phyloP scores from a whole-genome alignment of 352 stramenopile genomes.

The Phytophthora capsici region DNA sequence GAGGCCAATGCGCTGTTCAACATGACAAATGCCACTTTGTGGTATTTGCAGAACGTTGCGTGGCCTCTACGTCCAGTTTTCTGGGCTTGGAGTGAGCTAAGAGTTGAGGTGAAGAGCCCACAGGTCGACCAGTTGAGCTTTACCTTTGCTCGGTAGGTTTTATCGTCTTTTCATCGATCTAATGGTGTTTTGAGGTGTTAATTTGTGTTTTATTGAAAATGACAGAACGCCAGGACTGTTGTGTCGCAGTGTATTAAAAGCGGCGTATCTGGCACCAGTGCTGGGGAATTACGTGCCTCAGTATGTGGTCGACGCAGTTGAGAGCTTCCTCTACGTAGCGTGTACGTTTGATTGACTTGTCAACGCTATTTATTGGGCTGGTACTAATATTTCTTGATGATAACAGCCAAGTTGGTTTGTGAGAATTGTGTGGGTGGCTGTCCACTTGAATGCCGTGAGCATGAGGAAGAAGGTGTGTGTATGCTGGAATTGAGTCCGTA shows the following conservation, averaged over 20 bases:
- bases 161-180: neutral
- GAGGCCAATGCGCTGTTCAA: conserved; percentile 65
- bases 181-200: conserved; percentile 5
- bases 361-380: neutral
- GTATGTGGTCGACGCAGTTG: conserved; percentile 45
- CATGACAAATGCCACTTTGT: conserved; percentile 53
- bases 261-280: conserved; percentile 45
- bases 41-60: conserved; percentile 58
- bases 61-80: conserved; percentile 73
- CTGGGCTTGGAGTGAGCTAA: conserved; percentile 83
- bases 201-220: conserved; percentile 3
- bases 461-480: conserved; percentile 40
- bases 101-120: conserved; percentile 57
- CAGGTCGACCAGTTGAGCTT: conserved; percentile 64
- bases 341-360: conserved; percentile 38
- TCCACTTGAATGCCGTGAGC: conserved; percentile 51
- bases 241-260: conserved; percentile 59
- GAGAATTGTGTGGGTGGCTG: conserved; percentile 79
- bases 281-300: conserved; percentile 48
- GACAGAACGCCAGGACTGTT: conserved; percentile 58
- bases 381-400: conserved; percentile 4
- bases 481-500: conserved; percentile 79
- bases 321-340: conserved; percentile 54
- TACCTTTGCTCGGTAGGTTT: conserved; percentile 51
- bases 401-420: conserved; percentile 63